These are phyloP conservation scores for Penicillium dipodomyicola DNA, from an alignment of 495 filamentous ascomycete species.

Conservation along the genomic window DNA sequence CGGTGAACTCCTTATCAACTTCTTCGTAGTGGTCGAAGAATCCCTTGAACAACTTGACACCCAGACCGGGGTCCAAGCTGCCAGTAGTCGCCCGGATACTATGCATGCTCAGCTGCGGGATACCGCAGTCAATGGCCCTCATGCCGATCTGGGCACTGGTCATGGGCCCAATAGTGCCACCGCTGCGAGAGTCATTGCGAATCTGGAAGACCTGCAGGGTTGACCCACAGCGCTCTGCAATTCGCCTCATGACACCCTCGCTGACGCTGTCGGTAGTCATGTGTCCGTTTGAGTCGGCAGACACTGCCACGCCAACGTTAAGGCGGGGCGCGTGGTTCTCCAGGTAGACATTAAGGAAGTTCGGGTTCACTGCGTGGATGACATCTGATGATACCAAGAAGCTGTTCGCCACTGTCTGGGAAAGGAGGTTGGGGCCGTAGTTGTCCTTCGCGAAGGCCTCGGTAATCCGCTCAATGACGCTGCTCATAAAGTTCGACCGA, in stretches of 20 bases:
- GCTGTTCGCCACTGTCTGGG: constrained; percentile 85
- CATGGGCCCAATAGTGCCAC: constrained; percentile 96
- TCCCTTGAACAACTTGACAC: constrained; percentile 82
- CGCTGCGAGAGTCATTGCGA: constrained; percentile 80
- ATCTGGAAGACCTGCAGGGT: constrained; percentile 91
- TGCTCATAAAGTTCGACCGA: constrained; percentile 78
- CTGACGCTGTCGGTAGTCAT: constrained; percentile 88
- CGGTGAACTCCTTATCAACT: constrained; percentile 79
- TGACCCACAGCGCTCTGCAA: constrained; percentile 66
- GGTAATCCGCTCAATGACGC: constrained; percentile 73
- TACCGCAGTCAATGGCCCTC: constrained; percentile 82
- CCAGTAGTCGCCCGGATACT: constrained; percentile 89
- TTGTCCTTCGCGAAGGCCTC: constrained; percentile 58
- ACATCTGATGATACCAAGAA: constrained; percentile 94
- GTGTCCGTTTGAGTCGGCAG: constrained; percentile 85
- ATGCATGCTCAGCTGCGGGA: constrained; percentile 94
- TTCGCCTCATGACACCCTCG: constrained; percentile 67
- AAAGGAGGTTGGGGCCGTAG: constrained; percentile 65
- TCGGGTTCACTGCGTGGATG: constrained; percentile 91
- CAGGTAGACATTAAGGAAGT: constrained; percentile 79
- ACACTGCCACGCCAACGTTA: constrained; percentile 85
- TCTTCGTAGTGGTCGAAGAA: constrained; percentile 87
- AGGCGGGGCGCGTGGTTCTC: constrained; percentile 80
- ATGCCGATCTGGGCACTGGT: constrained; percentile 76
- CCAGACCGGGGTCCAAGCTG: constrained; percentile 80